Base-by-base conservation (phyloP, 2,329 filamentous ascomycete genomes). In the Fusarium nisikadoi region DNA sequence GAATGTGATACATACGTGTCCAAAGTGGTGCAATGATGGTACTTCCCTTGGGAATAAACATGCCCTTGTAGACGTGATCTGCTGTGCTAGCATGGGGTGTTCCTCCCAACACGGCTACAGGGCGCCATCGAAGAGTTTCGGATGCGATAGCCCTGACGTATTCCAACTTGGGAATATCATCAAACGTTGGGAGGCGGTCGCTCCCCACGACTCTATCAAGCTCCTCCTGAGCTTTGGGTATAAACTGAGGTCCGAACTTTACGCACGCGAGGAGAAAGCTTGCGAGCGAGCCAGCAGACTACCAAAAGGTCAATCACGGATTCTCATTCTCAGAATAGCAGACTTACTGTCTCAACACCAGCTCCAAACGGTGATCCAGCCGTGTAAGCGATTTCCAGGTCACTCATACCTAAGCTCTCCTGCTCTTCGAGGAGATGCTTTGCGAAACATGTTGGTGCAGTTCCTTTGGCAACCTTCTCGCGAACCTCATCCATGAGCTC, bases 181-280 rank as follows among this genome's bases (percentile, higher is more conserved):
- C 79, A 36, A 84, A 84, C 0, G 77, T 77, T 0, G 83, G 83
- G 0, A 84, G 68, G 0, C 82, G 76, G 2, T 81, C 77, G 0
- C 61, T 59, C 3, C 86, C 82, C 0, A 84, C 77, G 0, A 84
- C 80, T 7, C 77, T 66, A 39, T 84, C 82, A 0, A 84, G 77
- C 49, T 85, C 83, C 20, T 79, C 79, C 13, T 80, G 85, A 0
- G 75, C 72, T 73, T 84, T 76, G 2, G 81, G 82, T 10, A 88
- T 85, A 8, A 86, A 84, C 12, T 84, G 82, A 0, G 84, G 85
- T 3, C 84, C 85, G 36, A 85, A 85, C n/a, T 87, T 80, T 20
- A 81, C 83, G 76, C 88, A 88, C 0, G 86, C 87, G 0, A 89
- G 80, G 25, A 87, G 80, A 73, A 89, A 84, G n/a, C 81, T 89